Base-by-base conservation (phyloP, 176 grass and related monocot species). In the Phyllostachys edulis region DNA sequence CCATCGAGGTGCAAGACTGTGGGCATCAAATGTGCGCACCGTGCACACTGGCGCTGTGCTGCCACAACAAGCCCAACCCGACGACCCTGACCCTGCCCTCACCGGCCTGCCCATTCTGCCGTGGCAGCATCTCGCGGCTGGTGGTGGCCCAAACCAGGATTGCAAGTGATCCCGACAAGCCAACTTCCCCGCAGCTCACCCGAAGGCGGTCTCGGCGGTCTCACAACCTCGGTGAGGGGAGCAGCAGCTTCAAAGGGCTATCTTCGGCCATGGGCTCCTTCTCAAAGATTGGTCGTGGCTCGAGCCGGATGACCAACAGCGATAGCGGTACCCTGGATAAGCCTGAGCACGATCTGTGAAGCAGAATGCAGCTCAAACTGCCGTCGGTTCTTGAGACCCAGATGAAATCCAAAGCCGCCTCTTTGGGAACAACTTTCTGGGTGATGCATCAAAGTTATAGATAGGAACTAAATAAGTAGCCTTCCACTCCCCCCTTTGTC, bases 11-110 rank as follows among this genome's bases (percentile, higher is more conserved):
- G 82, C 80, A 79, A 44, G 91, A 91, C 69, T 99, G 96, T 14
- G 89, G 96, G 27, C 96, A 99, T 80, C 91, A 99, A 51, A 99
- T 99, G 96, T 99, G 96, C 20, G 96, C 93, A 4, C 77, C 86
- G 0, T 99, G 96, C 91, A 96, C 90, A 4, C 77, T 99, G 10
- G 93, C 96, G 0, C 86, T 99, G 9, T 99, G 93, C 81, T 99
- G 96, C 88, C 96, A 99, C 91, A 92, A 42, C 87, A 99, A 96
- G 87, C 93, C 89, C 9, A 89, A 92, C 60, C 85, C 93, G 2
- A 69, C 75, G 5, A 92, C 84, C 0, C 86, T 86, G 45, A 78
- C 69, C 9, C 29, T 79, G 36, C 83, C 89, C 0, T 90, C 96
- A 0, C 96, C 93, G 0, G 82, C 93, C 54, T 99, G 96, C 77